Evolutionary conservation across 1,284 basidiomycete genomes (phyloP).

Genomic region (Trametes sp.): DNA sequence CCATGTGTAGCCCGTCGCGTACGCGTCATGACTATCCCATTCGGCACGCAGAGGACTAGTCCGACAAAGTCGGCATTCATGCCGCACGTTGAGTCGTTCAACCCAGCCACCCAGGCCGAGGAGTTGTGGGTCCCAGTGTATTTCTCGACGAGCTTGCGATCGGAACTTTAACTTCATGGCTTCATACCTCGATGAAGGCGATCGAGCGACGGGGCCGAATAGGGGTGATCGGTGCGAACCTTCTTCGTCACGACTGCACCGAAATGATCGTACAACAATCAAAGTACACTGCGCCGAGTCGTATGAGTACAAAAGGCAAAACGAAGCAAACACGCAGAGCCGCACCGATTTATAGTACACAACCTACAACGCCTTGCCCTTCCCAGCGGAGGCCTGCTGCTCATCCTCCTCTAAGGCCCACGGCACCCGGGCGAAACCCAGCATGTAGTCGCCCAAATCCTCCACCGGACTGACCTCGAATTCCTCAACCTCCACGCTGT

Average conservation of each 20-base stretch:
- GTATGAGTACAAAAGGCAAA: background rate
- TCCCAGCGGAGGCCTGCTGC: background rate
- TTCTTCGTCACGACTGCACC: background rate
- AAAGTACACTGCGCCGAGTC: background rate
- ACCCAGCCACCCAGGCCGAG: too few species aligned
- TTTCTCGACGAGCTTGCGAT: background rate
- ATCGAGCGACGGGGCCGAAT: slow-evolving; percentile 2
- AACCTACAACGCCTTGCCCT: slow-evolving; percentile 4
- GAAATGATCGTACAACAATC: background rate
- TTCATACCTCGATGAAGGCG: background rate
- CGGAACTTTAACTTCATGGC: too few species aligned
- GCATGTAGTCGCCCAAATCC: slow-evolving; percentile 29
- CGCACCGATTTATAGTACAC: background rate
- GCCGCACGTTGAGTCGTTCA: background rate
- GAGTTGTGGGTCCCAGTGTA: slow-evolving; percentile 13
- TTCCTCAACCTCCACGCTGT: slow-evolving; percentile 9
- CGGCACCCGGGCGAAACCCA: slow-evolving; percentile 36
- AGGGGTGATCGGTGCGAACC: background rate
- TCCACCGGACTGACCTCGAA: slow-evolving; percentile 15
- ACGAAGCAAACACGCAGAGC: background rate
- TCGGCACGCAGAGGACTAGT: background rate
- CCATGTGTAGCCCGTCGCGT: background rate
- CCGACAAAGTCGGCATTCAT: background rate
- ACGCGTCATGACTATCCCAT: background rate
- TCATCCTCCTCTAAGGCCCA: slow-evolving; percentile 30